phyloP scores from a whole-genome alignment of 2,329 filamentous ascomycete species.

The Penicillium sp. region DNA sequence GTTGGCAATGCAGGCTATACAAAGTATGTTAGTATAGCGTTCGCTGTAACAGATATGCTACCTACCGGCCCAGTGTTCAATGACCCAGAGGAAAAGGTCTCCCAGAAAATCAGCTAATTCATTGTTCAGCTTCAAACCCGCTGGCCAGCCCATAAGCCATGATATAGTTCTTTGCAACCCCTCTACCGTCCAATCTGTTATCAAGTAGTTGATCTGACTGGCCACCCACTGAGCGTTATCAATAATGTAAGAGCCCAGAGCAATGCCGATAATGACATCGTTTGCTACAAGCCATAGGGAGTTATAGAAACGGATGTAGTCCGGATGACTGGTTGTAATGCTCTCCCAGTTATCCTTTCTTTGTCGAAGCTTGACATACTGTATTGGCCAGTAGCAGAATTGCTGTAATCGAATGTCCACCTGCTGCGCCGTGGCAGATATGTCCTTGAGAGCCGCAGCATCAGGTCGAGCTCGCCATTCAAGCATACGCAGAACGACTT shows the following conservation, averaged over 20 bases:
- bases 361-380: conserved; percentile 86
- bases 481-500: conserved; percentile 71
- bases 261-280: conserved; percentile 97
- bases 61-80: conserved; percentile 91
- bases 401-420: conserved; percentile 95
- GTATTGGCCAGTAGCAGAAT: conserved; percentile 98
- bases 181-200: conserved; percentile 80
- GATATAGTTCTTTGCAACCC: conserved; percentile 83
- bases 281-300: conserved; percentile 98
- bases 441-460: conserved; percentile 83
- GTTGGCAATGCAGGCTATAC: conserved; percentile 67
- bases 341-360: conserved; percentile 92
- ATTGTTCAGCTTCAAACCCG: conserved; percentile 89
- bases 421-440: conserved; percentile 94
- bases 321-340: conserved; percentile 88
- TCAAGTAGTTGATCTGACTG: conserved; percentile 68
- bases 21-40: conserved; percentile 11
- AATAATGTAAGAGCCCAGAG: conserved; percentile 92
- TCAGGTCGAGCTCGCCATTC: conserved; percentile 80
- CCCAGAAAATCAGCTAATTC: conserved; percentile 92
- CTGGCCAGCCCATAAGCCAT: conserved; percentile 95
- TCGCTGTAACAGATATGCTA: conserved; percentile 14
- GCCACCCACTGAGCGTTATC: conserved; percentile 88
- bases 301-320: conserved; percentile 99
- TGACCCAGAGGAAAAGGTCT: conserved; percentile 96